phyloP scores from a whole-genome alignment of 305 asterid species.

The Solanum hybrid region DNA sequence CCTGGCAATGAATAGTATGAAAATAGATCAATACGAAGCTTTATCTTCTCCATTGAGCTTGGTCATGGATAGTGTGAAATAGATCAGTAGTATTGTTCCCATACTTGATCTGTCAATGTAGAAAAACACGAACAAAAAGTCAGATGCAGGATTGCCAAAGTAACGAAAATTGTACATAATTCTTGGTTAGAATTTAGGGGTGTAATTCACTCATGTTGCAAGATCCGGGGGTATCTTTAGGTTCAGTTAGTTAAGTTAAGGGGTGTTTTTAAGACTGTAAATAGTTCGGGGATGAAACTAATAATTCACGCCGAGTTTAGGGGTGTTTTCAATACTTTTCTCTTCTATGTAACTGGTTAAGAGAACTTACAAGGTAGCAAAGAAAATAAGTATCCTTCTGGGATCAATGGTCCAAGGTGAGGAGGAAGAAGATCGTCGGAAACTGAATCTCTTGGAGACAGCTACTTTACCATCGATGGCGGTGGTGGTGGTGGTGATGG shows the following conservation, averaged over 20 bases:
- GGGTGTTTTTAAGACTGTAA: no score
- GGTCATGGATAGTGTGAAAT: slow-evolving; percentile 12
- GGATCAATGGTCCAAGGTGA: slow-evolving; percentile 38
- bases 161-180: no score
- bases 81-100: slow-evolving; percentile 20
- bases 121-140: neutral
- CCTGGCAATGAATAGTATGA: neutral
- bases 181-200: no score
- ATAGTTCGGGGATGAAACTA: neutral
- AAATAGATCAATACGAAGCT: neutral
- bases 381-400: slow-evolving; percentile 56
- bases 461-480: slow-evolving; percentile 21
- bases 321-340: neutral
- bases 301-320: neutral
- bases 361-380: slow-evolving; percentile 72
- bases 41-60: slow-evolving; percentile 6
- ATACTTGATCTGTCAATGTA: slow-evolving; percentile 17
- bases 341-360: neutral
- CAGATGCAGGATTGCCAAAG: neutral
- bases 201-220: no score
- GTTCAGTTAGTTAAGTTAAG: neutral
- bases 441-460: slow-evolving; percentile 24
- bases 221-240: no score
- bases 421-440: slow-evolving; percentile 52
- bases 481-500: slow-evolving; percentile 6